Conservation (phyloP, 805 yeast species). For the Wickerhamomyces mucosus region DNA sequence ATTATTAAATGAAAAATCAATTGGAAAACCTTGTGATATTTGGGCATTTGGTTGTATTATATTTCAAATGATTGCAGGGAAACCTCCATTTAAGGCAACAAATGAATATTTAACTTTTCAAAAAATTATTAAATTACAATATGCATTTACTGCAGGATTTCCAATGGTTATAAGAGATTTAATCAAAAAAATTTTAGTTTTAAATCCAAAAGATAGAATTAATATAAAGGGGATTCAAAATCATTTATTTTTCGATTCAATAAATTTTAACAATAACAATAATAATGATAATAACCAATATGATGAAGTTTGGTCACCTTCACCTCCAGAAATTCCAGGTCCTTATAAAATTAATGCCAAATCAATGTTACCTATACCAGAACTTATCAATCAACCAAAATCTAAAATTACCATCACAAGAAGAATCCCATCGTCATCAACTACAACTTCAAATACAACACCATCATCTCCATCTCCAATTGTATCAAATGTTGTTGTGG, state of each 20-base stretch:
- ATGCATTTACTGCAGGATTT: slow-evolving; percentile 78
- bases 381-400: slow-evolving; percentile 21
- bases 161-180: slow-evolving; percentile 66
- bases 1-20: slow-evolving; percentile 61
- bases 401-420: slow-evolving; percentile 17
- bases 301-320: slow-evolving; percentile 44
- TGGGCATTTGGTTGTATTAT: slow-evolving; percentile 98
- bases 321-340: slow-evolving; percentile 50
- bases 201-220: slow-evolving; percentile 55
- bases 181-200: slow-evolving; percentile 55
- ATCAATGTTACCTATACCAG: slow-evolving; percentile 71
- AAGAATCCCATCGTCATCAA: slow-evolving; percentile 15
- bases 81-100: slow-evolving; percentile 79
- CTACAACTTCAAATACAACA: slow-evolving; percentile 10
- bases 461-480: slow-evolving; percentile 1
- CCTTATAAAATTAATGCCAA: slow-evolving; percentile 71
- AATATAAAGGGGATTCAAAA: slow-evolving; percentile 45
- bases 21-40: slow-evolving; percentile 91
- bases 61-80: slow-evolving; percentile 92
- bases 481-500: background rate
- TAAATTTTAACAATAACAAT: slow-evolving; percentile 41
- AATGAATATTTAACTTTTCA: slow-evolving; percentile 78
- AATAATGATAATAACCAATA: no score
- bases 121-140: slow-evolving; percentile 70
- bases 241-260: slow-evolving; percentile 52